Base-by-base conservation (phyloP, 768 basidiomycete species). In the Tubosaeta sp. region DNA sequence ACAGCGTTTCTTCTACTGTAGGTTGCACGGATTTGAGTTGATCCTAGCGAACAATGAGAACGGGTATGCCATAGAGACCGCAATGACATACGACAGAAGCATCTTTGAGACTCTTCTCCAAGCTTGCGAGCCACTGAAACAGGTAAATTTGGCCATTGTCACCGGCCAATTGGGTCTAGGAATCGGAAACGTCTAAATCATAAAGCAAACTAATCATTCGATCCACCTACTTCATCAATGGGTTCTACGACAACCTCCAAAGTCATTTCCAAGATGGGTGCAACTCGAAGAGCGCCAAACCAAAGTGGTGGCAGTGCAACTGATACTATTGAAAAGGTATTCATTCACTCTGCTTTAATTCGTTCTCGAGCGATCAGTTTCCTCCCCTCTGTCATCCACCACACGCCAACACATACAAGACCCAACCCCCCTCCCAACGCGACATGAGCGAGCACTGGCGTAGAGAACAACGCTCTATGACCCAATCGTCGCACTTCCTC, bases 101-200 rank as follows among this genome's bases (percentile, higher is more conserved):
- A 1, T 74, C 70, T 25, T 71, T 73, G 17, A 90, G 66, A 25
- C 74, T 76, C 63, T 78, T 80, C 66, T 91, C 85, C 3, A 80
- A 78, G 10, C 76, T 72, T 7, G 83, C 80, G 10, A 94, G 76
- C 88, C 91, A 95, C 61, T 88, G 86, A 61, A 94, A 88, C 14
- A 94, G 68, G 61, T 90, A 88, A 46, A 93, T 78, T 57, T 91
- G 89, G 13, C 84, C 87, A 67, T 85, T 85, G 52, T 92, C 91
- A 37, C 80, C 83, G 4, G 77, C 68, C 25, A 91, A 69, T 63
- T 86, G 82, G 11, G 82, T 75, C 91, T 92, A 55, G 42, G 19
- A 13, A 41, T 50, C 32, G 58, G 42, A 45, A 55, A 44, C 37
- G 27, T 33, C 32, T 51, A 34, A 57, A 63, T 60, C 50, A 52